Evolutionary conservation across 257 asterid genomes (phyloP), one percentile per base, ranked within the genome.

Genomic region (Verbena officinalis): DNA sequence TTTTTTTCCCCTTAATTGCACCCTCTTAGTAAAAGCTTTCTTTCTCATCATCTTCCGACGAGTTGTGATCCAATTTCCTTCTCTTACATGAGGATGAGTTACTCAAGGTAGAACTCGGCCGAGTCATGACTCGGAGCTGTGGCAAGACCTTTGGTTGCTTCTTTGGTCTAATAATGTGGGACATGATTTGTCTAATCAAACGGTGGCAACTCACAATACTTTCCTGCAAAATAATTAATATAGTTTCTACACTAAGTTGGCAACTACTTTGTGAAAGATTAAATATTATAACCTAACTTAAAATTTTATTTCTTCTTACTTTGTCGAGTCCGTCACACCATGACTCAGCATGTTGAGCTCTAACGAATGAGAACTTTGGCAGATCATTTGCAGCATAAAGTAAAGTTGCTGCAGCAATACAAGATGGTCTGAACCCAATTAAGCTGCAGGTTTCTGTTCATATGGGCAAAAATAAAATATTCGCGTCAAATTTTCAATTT

Each of bases 351-450:
- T 84, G 84, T 70, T 83, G 90, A 69, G 96, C 86, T 40, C 85
- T 88, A 19, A 86, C 77, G 68, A 77, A 74, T 64, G 95, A 80
- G 81, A 86, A 84, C n/a, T 79, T 77, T 5, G 96, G 96, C 55
- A 88, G 70, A 62, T 84, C 88, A 62, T 84, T 83, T 64, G 97
- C 96, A 64, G 96, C 96, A 73, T 78, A 75, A 21, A 90, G 89
- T 55, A 80, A 75, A 60, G 96, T 34, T 62, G 96, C 93, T 42
- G 93, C 90, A 55, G 98, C 98, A 64, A 88, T 74, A 83, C 95
- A 83, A 55, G 99, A 94, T 74, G 99, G 98, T 79, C 84, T 69
- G 74, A 82, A 86, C 81, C 82, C 93, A 36, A 86, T 74, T 62
- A 90, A 83, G 72, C 93, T 81, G n/a, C n/a, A n/a, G 31, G 75